Evolutionary conservation across 192 early-diverging fungal genomes (phyloP), one percentile per base, ranked within the genome.

Genomic region (Linnemannia exigua): DNA sequence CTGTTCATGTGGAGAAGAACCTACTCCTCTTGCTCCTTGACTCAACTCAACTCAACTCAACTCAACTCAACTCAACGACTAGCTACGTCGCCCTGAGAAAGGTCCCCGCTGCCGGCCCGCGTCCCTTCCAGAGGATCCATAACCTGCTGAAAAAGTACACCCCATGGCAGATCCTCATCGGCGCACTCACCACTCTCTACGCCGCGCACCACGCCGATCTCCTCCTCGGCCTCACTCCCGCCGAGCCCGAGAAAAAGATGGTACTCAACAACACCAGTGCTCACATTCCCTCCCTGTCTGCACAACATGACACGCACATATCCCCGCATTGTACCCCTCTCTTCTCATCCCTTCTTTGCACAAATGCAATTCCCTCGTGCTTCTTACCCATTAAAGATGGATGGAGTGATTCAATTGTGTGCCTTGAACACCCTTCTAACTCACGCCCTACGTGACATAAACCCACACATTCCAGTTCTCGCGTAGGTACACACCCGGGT

Each of bases 401-500:
- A 19, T 51, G 14, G 14, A 19, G 11, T 51, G 16, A 44, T 44
- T 44, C 50, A 58, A n/a, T 11, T 25, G 2, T 22, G 9, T 8
- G n/a, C n/a, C 8, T 25, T 58, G 54, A 9, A 6, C 20, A 54
- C 50, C 33, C 52, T 71, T 69, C 38, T 17, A 38, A 50, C 19
- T 52, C 50, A 28, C 48, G 9, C 33, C 19, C 52, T 63, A 51
- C 19, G n/a, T 20, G 14, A 22, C 28, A 12, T 63, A 46, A 47
- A 17, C 47, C n/a, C n/a, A 19, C 15, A 38, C 9, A 17, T 54
- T 12, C 25, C 68, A 88, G 76, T 76, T 86, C 63, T 77, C 73
- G 72, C 81, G 63, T 67, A 89, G 94, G 90, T 99, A 99, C 89
- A 97, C 94, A 48, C 92, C 94, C 17, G 96, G 92, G 87, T 99